Evolutionary conservation across 2,329 filamentous ascomycete species (phyloP).

Genomic region (Ascochyta rabiei): DNA sequence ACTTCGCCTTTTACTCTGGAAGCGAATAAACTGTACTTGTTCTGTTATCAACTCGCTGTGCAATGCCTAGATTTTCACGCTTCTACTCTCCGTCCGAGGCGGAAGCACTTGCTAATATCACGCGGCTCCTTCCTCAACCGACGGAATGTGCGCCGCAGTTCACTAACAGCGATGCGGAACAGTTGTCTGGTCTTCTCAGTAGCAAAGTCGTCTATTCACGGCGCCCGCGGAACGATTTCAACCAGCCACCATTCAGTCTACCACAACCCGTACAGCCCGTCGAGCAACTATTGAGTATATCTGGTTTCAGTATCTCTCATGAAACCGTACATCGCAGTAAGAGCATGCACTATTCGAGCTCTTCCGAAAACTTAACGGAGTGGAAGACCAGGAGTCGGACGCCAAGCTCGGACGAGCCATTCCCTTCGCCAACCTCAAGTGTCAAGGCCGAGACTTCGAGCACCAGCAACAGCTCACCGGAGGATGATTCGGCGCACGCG

Average conservation of each 20-base stretch:
- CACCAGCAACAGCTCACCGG: neutral
- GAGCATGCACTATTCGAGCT: neutral
- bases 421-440: neutral
- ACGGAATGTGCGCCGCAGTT: neutral
- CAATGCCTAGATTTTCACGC: conserved; percentile 4
- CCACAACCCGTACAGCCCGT: neutral
- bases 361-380: neutral
- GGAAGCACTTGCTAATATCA: neutral
- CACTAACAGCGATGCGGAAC: neutral
- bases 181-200: neutral
- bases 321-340: conserved; percentile 1
- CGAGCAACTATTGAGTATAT: neutral
- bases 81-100: conserved; percentile 8
- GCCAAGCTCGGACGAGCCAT: conserved; percentile 10
- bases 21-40: neutral
- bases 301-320: neutral
- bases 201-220: neutral
- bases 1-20: neutral
- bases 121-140: neutral
- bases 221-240: conserved; percentile 1
- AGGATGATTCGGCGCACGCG: neutral
- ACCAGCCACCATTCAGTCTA: neutral
- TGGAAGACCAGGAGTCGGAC: conserved; percentile 11
- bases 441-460: neutral
- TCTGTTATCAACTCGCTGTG: neutral